These are phyloP conservation scores for Zoysia japonica DNA, from an alignment of 176 grass and related monocot genomes.

Conservation along the genomic window DNA sequence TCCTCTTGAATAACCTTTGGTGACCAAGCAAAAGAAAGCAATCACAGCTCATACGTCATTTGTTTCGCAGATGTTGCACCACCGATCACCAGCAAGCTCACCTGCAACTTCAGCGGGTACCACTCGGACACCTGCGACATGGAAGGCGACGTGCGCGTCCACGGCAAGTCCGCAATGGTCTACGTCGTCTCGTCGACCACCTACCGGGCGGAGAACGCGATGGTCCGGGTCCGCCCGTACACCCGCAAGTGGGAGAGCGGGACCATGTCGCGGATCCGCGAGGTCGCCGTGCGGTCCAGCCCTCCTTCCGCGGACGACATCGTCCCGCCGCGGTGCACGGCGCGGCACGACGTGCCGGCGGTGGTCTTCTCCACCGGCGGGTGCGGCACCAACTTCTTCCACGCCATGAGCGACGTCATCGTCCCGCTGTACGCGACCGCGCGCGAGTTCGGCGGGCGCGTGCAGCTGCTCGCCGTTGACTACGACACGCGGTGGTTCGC, in stretches of 20 bases:
- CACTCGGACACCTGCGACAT: conserved; percentile 53
- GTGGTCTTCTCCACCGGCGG: conserved; percentile 63
- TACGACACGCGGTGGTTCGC: conserved; percentile 25
- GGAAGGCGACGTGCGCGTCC: conserved; percentile 63
- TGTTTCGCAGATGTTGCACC: neutral
- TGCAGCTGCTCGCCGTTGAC: conserved; percentile 51
- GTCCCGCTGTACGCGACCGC: conserved; percentile 64
- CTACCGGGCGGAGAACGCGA: conserved; percentile 19
- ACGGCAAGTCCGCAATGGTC: conserved; percentile 45
- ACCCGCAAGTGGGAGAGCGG: conserved; percentile 49
- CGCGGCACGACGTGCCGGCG: conserved; percentile 46
- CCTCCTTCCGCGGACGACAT: neutral
- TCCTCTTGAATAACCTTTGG: neutral
- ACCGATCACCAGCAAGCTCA: conserved; percentile 28
- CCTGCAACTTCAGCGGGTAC: conserved; percentile 45
- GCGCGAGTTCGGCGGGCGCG: conserved; percentile 40
- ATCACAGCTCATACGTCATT: neutral
- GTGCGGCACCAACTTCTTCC: conserved; percentile 61
- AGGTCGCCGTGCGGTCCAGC: conserved; percentile 35
- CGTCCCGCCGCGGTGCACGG: conserved; percentile 40
- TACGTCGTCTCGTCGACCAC: conserved; percentile 35
- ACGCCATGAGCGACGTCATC: conserved; percentile 62
- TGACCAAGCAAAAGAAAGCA: too few species aligned
- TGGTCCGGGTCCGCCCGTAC: conserved; percentile 50
- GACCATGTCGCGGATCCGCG: conserved; percentile 38